Percentiles rank a stretch among this genome's conserved stretches.
phyloP scores from a whole-genome alignment of 1,284 basidiomycete species.

The Sanghuangporus baumii region DNA sequence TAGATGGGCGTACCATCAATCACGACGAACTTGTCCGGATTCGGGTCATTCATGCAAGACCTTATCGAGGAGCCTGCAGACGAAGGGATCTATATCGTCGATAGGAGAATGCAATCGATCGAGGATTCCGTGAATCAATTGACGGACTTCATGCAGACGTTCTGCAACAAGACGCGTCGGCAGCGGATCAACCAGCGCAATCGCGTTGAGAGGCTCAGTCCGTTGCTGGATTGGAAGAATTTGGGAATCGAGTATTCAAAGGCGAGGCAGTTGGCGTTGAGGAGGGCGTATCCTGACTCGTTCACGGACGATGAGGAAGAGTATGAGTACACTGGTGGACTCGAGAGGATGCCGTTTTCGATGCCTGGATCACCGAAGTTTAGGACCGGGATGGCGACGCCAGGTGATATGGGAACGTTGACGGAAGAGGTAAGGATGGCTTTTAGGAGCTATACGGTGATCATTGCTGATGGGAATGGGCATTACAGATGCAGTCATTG shows the following conservation, averaged over 20 bases:
- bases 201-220: conserved; percentile 89
- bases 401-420: conserved; percentile 89
- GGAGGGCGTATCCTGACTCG: conserved; percentile 93
- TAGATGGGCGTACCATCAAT: conserved; percentile 95
- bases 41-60: conserved; percentile 98
- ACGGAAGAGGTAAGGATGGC: conserved; percentile 66
- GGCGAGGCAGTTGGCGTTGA: conserved; percentile 85
- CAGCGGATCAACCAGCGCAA: conserved; percentile 99
- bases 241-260: conserved; percentile 96
- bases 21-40: conserved; percentile 96
- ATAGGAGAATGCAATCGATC: conserved; percentile 84
- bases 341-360: conserved; percentile 64
- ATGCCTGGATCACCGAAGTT: conserved; percentile 86
- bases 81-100: conserved; percentile 93
- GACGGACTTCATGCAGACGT: conserved; percentile 70
- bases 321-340: conserved; percentile 43
- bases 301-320: conserved; percentile 72
- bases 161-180: conserved; percentile 85
- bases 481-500: conserved; percentile 72
- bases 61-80: conserved; percentile 88
- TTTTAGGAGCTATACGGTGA: background rate
- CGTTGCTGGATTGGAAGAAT: conserved; percentile 97
- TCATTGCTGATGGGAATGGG: background rate
- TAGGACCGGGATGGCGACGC: conserved; percentile 74
- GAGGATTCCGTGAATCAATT: conserved; percentile 87